Base-by-base conservation (phyloP, 2,329 filamentous ascomycete species). In the Trichoderma sp. region DNA sequence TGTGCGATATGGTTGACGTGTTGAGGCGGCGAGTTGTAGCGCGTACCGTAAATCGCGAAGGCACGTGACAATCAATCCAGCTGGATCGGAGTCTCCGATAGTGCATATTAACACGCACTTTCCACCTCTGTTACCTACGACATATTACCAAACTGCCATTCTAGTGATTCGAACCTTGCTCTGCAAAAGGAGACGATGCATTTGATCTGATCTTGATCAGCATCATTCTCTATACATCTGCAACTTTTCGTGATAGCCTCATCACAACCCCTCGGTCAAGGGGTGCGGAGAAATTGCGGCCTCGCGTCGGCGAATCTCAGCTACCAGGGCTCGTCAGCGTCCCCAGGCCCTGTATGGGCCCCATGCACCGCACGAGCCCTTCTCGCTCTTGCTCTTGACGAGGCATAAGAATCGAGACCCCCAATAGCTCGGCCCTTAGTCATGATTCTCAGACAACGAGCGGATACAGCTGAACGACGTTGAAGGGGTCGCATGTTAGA, bases 1-100 rank as follows among this genome's bases (percentile, higher is more conserved):
- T 44, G 52, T 52, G 68, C 47, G 59, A 72, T 70, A 73, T 71
- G 64, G 58, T 56, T 57, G 24, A 43, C 41, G 51, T 58, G 64
- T 48, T 43, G 44, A 51, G 19, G 17, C 14, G 0, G 6, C 14
- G 14, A 12, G 28, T 10, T n/a, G 19, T 2, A 47, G 26, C 60
- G 60, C 43, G 50, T 41, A n/a, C 43, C 28, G 64, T 26, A n/a
- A 54, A n/a, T 62, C 65, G 55, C 63, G 65, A 47, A 41, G 19
- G 60, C 68, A 69, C 68, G 68, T 68, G 67, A 68, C 21, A 1
- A 1, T 7, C 3, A 14, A 47, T 56, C 45, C 39, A 9, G 3
- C 30, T 39, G 24, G 39, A 45, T 28, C 17, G 28, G 19, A 17
- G 19, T 21, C 6, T 6, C 61, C 52, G 5, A 63, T 48, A 41